Evolutionary conservation across 2,329 filamentous ascomycete species (phyloP).

Genomic region (Aplosporella prunicola): DNA sequence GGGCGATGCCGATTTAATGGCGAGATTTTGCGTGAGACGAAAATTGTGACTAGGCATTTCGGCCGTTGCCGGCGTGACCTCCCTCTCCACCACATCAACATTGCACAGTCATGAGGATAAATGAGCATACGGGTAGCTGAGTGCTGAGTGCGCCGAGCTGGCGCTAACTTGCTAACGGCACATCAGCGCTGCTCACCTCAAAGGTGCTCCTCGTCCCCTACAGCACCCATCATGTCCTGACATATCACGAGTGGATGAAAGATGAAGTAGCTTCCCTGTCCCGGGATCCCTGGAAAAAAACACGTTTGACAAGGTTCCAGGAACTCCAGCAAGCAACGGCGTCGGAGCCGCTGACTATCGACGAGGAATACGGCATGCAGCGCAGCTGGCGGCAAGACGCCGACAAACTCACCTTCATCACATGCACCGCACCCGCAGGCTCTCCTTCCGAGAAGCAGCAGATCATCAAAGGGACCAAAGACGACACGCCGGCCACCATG

Average conservation of each 20-base stretch:
- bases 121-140: slow-evolving; percentile 32
- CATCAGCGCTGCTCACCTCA: slow-evolving; percentile 55
- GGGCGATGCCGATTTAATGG: too few relatives aligned
- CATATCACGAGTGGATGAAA: slow-evolving; percentile 89
- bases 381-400: slow-evolving; percentile 68
- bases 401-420: slow-evolving; percentile 90
- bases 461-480: slow-evolving; percentile 29
- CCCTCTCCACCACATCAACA: background rate
- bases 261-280: too few relatives aligned
- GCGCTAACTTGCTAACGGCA: background rate
- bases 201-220: slow-evolving; percentile 75
- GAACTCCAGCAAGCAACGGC: slow-evolving; percentile 76
- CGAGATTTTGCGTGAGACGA: too few relatives aligned
- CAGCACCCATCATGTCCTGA: slow-evolving; percentile 66
- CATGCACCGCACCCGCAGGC: slow-evolving; percentile 41
- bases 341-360: slow-evolving; percentile 70
- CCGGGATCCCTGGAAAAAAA: slow-evolving; percentile 31
- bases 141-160: too few relatives aligned
- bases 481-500: slow-evolving; percentile 45
- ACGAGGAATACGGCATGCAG: slow-evolving; percentile 86
- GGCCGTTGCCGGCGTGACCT: too few relatives aligned
- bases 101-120: slow-evolving; percentile 29
- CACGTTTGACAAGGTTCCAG: too few relatives aligned
- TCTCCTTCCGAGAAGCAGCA: slow-evolving; percentile 3
- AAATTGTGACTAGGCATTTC: too few relatives aligned